Base-by-base conservation (phyloP, 331 rosid genomes). In the Rosa hybrid region DNA sequence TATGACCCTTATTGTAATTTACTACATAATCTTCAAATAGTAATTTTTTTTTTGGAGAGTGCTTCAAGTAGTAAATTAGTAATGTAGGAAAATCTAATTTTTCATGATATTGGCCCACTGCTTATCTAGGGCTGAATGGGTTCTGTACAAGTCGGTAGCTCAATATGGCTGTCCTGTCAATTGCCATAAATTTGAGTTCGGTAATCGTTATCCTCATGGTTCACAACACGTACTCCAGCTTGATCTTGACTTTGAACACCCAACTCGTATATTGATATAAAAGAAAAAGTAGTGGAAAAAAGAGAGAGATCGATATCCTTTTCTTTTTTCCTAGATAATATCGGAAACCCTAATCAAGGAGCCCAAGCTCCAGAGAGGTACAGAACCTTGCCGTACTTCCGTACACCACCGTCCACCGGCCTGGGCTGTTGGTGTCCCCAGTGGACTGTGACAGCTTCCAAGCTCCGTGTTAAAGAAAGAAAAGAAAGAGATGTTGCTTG, bases 361-460 rank as follows among this genome's bases (percentile, higher is more conserved):
- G 8, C n/a, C 69, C 42, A 63, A 63, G 16, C 17, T 62, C 64
- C 9, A 57, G 30, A 54, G 60, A 21, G 16, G n/a, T 25, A 65
- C 23, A 38, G 45, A 65, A 68, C 5, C 25, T 39, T 0, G 6
- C 72, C 21, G 72, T 68, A 68, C 72, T 68, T 18, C 49, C 49
- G 72, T 68, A 8, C 72, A 18, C 49, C 72, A 39, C 72, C 71
- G 48, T 27, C 71, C 71, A 67, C 71, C 72, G 72, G 45, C 45
- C 70, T 65, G 11, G 1, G 4, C 6, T 34, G 70, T 64, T 27
- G 2, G 8, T 64, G 42, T 30, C 12, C 70, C 44, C 8, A 34
- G 70, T 34, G 70, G 21, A 65, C 45, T 18, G 45, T 34, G 70
- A 39, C 25, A 14, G 70, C 65, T 17, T 34, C 39, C 3, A 34